These are phyloP conservation scores for Trichophyton benhamiae DNA, from an alignment of 2,329 filamentous ascomycete genomes.

Conservation along the genomic window DNA sequence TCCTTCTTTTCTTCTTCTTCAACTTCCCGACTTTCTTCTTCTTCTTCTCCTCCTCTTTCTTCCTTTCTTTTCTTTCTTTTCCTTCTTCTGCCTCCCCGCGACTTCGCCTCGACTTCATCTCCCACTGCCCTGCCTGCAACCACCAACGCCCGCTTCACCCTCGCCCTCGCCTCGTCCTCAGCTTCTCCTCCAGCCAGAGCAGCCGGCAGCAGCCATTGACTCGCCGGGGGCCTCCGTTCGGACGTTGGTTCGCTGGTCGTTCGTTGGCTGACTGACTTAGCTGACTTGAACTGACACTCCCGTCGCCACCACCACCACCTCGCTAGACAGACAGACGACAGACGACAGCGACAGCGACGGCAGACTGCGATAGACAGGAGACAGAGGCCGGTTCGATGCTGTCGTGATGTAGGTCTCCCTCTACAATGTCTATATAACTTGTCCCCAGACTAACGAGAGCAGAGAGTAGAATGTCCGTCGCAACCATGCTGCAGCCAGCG, in stretches of 20 bases:
- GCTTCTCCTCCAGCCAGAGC: no score
- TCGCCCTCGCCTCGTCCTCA: no score
- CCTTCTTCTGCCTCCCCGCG: background rate
- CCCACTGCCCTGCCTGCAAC: no score
- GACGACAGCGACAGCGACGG: no score
- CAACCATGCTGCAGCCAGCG: conserved; percentile 47
- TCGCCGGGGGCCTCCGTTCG: background rate
- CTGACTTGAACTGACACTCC: background rate
- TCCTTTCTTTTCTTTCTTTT: background rate
- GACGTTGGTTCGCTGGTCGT: background rate
- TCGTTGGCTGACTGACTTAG: background rate
- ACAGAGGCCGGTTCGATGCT: conserved; percentile 2
- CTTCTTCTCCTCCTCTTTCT: background rate
- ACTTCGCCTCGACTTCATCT: no score
- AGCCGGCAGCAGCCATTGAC: background rate
- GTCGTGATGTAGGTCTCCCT: background rate
- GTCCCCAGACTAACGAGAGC: background rate
- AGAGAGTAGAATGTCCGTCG: conserved; percentile 12
- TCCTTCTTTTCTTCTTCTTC: background rate
- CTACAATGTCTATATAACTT: no score
- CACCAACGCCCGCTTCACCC: no score
- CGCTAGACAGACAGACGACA: background rate
- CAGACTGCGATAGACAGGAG: no score
- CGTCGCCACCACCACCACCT: background rate
- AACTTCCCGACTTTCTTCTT: background rate